These are phyloP conservation scores for Rhodotorula mucilaginosa DNA, from an alignment of 1,284 basidiomycete species.

Conservation along the genomic window DNA sequence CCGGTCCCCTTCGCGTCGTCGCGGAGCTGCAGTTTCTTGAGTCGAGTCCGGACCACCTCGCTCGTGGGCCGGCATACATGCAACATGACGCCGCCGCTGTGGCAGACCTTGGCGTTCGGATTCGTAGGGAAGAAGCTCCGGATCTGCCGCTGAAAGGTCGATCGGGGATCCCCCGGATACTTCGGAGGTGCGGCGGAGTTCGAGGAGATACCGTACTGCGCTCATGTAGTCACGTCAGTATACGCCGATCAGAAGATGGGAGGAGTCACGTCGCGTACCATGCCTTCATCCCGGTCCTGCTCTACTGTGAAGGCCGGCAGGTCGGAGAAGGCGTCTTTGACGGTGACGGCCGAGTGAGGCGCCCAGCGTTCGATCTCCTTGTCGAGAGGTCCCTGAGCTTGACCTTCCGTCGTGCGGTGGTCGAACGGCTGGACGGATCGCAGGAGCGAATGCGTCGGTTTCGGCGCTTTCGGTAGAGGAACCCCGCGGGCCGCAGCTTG, in stretches of 20 bases:
- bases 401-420: not conserved
- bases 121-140: not conserved
- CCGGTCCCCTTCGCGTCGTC: not conserved
- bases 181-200: no score
- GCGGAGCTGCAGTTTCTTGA: not conserved
- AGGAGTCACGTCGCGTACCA: not conserved
- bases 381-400: not conserved
- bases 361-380: not conserved
- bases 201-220: not conserved
- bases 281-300: not conserved
- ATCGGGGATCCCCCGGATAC: not conserved
- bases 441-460: not conserved
- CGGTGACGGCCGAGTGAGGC: conserved; percentile 1
- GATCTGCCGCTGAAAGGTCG: not conserved
- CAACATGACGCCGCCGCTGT: conserved; percentile 1
- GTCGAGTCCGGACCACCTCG: not conserved
- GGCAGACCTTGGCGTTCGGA: not conserved
- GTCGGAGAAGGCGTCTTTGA: conserved; percentile 8
- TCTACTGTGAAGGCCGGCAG: not conserved
- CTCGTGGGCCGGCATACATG: conserved; percentile 6
- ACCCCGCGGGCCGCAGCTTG: conserved; percentile 2
- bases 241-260: no score
- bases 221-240: not conserved
- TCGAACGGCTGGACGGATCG: not conserved
- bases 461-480: not conserved